Percentiles rank a stretch among this genome's conserved stretches.
phyloP scores from a whole-genome alignment of 192 early-diverging fungal genomes.

The Dissophora globulifera region DNA sequence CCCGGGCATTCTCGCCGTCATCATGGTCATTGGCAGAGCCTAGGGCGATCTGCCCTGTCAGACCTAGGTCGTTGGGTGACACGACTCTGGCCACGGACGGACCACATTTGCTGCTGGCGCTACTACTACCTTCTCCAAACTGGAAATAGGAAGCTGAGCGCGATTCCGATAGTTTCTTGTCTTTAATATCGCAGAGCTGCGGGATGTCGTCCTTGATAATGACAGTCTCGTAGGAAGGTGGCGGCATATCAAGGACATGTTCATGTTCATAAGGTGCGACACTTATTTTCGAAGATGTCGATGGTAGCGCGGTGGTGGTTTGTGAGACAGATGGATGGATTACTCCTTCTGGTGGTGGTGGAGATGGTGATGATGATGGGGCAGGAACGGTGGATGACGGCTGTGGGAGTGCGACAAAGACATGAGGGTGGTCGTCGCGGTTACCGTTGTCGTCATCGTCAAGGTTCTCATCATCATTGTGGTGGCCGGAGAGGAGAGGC shows the following conservation, averaged over 20 bases:
- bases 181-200: conserved; percentile 35
- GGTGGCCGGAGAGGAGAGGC: not conserved
- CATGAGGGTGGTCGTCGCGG: too few relatives aligned
- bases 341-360: too few relatives aligned
- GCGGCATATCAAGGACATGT: conserved; percentile 20
- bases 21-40: conserved; percentile 1
- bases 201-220: conserved; percentile 28
- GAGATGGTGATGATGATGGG: not conserved
- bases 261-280: not conserved
- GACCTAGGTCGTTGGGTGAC: conserved; percentile 9
- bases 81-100: not conserved
- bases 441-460: too few relatives aligned
- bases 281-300: too few relatives aligned
- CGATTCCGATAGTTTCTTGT: conserved; percentile 32
- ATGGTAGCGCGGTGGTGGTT: not conserved
- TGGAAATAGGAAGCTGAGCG: conserved; percentile 10
- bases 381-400: not conserved
- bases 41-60: conserved; percentile 20
- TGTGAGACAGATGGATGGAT: not conserved
- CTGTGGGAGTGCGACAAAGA: too few relatives aligned
- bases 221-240: conserved; percentile 43
- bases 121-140: not conserved
- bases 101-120: conserved; percentile 2
- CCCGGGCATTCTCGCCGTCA: conserved; percentile 14
- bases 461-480: too few relatives aligned